A percentile compares a stretch with the other conserved stretches of the same genome.
phyloP scores from a whole-genome alignment of 2,329 filamentous ascomycete species.

The Claviceps paspali region DNA sequence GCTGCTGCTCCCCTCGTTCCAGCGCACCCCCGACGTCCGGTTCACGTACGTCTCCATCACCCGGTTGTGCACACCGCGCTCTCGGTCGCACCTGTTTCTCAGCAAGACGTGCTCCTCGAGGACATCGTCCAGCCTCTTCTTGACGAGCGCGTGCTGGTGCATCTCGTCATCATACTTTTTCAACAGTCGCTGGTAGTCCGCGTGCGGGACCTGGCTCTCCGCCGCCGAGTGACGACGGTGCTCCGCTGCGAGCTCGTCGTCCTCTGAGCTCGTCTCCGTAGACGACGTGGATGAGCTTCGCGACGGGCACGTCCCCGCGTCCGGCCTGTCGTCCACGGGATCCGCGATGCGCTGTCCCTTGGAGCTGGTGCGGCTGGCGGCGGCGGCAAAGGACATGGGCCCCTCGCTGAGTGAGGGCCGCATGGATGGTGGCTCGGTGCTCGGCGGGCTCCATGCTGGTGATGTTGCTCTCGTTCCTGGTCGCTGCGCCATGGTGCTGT shows the following conservation, averaged over 20 bases:
- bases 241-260: background rate
- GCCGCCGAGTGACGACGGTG: background rate
- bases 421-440: background rate
- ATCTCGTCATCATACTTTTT: background rate
- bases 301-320: too few species aligned
- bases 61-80: background rate
- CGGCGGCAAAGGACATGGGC: background rate
- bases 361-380: background rate
- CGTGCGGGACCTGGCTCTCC: background rate
- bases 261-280: background rate
- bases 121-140: background rate
- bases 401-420: background rate
- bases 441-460: background rate
- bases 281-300: too few species aligned
- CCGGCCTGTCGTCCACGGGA: background rate
- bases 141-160: background rate
- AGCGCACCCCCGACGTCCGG: background rate
- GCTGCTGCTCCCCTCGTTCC: background rate
- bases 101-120: background rate
- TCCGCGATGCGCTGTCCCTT: background rate
- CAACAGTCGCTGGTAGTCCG: background rate
- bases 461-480: background rate
- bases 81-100: background rate
- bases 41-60: constrained; percentile 1
- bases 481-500: too few species aligned